These are phyloP conservation scores for Eutrema yunnanense DNA, from an alignment of 345 rosid genomes.

Conservation along the genomic window DNA sequence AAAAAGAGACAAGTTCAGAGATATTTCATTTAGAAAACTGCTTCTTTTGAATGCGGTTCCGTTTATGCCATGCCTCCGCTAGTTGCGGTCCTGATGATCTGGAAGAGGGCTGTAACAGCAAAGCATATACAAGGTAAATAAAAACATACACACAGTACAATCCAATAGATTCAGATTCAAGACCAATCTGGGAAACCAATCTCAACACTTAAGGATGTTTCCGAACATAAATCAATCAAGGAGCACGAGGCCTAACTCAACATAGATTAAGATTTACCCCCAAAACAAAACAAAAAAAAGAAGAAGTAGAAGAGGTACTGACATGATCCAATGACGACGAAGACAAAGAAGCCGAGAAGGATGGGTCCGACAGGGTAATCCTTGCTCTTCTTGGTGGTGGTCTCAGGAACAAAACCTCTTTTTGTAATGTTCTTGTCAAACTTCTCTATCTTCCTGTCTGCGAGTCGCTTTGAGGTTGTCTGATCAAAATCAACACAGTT, in stretches of 20 bases:
- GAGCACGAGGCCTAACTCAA: background rate
- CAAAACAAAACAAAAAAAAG: background rate
- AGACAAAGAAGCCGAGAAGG: conserved; percentile 86
- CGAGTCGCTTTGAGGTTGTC: conserved; percentile 92
- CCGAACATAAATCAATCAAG: background rate
- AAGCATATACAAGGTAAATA: background rate
- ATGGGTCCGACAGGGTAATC: conserved; percentile 93
- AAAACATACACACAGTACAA: background rate
- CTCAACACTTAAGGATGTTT: background rate
- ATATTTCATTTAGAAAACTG: background rate
- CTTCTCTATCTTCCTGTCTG: conserved; percentile 74
- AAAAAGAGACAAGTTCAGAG: background rate
- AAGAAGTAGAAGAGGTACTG: background rate
- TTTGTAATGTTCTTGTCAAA: conserved; percentile 82
- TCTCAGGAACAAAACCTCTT: conserved; percentile 88
- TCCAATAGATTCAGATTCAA: background rate
- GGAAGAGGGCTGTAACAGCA: conserved; percentile 83
- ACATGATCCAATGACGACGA: conserved; percentile 97
- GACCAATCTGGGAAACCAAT: background rate
- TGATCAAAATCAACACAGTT: background rate
- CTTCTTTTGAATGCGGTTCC: background rate
- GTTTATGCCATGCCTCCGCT: conserved; percentile 61
- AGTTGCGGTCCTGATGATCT: conserved; percentile 93
- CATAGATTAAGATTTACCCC: background rate
- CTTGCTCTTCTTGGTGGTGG: conserved; percentile 72